Evolutionary conservation across 1,139 yeast species (phyloP).

Genomic region (Debaryomycetaceae sp.): DNA sequence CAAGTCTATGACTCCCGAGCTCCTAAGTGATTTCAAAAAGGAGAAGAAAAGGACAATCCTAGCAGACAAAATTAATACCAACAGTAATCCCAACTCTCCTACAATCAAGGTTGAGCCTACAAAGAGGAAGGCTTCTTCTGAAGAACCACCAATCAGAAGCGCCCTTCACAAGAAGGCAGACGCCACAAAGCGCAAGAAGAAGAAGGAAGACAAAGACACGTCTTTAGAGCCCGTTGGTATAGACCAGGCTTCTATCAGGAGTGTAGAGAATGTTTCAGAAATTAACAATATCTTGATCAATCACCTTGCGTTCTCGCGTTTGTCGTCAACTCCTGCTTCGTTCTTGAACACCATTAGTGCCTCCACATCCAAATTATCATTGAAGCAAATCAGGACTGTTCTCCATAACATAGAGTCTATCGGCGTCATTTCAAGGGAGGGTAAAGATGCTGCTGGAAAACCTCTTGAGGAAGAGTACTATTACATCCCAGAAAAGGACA

Average conservation of each 20-base stretch:
- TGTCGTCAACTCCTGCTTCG: slow-evolving; percentile 80
- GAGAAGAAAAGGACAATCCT: slow-evolving; percentile 9
- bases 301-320: slow-evolving; percentile 85
- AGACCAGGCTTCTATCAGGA: slow-evolving; percentile 24
- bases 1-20: neutral
- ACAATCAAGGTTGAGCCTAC: slow-evolving; percentile 1
- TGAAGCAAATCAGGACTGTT: slow-evolving; percentile 50
- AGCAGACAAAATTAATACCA: slow-evolving; percentile 21
- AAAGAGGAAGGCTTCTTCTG: slow-evolving; percentile 25
- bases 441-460: slow-evolving; percentile 96
- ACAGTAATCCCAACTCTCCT: slow-evolving; percentile 13
- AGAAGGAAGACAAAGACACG: slow-evolving; percentile 4
- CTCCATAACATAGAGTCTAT: slow-evolving; percentile 53
- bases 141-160: slow-evolving; percentile 23
- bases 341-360: slow-evolving; percentile 60
- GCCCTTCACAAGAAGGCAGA: slow-evolving; percentile 7
- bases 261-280: slow-evolving; percentile 43
- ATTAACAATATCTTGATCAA: slow-evolving; percentile 68
- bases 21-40: slow-evolving; percentile 1
- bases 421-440: slow-evolving; percentile 82
- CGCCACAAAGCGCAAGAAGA: slow-evolving; percentile 8
- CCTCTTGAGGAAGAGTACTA: slow-evolving; percentile 91
- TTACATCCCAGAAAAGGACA: slow-evolving; percentile 80
- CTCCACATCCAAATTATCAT: slow-evolving; percentile 39
- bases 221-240: slow-evolving; percentile 14